Conservation (phyloP, 2,329 filamentous ascomycete genomes). For the Penicillium griseofulvum region DNA sequence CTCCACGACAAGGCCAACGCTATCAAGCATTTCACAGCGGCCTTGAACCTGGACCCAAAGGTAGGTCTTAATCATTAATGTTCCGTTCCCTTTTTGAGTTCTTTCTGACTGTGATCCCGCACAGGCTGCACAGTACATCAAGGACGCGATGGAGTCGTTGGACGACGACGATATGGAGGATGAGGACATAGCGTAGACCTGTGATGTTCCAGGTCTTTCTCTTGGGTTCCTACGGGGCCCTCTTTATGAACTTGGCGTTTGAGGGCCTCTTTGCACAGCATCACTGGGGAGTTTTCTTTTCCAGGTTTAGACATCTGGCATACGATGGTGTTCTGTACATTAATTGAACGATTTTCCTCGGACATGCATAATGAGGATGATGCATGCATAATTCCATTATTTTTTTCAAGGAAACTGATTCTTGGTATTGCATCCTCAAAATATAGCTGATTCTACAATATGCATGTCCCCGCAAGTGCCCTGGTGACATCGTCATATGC, state of each 20-base stretch:
- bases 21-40: conserved; percentile 92
- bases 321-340: conserved; percentile 38
- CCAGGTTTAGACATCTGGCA: conserved; percentile 25
- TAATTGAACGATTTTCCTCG: conserved; percentile 27
- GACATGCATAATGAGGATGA: conserved; percentile 10
- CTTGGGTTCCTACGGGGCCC: conserved; percentile 12
- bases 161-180: conserved; percentile 67
- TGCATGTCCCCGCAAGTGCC: background rate
- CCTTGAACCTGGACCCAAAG: conserved; percentile 94
- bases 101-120: conserved; percentile 11
- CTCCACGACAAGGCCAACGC: conserved; percentile 64
- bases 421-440: background rate
- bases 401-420: background rate
- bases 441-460: background rate
- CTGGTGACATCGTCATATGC: conserved; percentile 24
- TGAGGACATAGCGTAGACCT: conserved; percentile 47
- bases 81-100: conserved; percentile 1
- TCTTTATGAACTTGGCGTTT: conserved; percentile 21
- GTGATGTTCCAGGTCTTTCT: conserved; percentile 21
- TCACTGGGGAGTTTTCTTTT: conserved; percentile 24
- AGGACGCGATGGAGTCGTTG: conserved; percentile 90
- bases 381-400: conserved; percentile 18
- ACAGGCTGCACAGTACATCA: conserved; percentile 88
- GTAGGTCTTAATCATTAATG: conserved; percentile 49
- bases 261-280: conserved; percentile 22